phyloP scores from a whole-genome alignment of 176 grass and related monocot species.

The Oryza meyeriana region DNA sequence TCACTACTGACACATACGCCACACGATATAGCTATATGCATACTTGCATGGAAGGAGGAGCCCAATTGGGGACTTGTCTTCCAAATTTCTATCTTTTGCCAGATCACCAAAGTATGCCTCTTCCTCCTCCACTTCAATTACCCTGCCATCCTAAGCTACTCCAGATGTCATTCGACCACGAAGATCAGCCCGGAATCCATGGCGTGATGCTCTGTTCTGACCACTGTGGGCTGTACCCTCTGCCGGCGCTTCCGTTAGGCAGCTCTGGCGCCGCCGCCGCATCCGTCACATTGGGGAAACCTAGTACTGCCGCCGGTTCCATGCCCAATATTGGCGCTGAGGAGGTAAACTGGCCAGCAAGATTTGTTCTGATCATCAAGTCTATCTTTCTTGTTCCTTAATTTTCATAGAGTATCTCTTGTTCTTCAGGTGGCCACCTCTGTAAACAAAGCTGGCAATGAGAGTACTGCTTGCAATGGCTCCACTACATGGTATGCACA shows the following conservation, averaged over 20 bases:
- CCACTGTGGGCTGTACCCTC: conserved; percentile 31
- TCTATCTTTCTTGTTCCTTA: background rate
- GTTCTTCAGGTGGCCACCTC: conserved; percentile 46
- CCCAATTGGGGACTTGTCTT: conserved; percentile 36
- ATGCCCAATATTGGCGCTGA: conserved; percentile 30
- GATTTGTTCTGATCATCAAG: background rate
- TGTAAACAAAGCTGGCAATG: conserved; percentile 29
- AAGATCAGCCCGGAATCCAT: conserved; percentile 23
- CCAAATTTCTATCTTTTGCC: conserved; percentile 30
- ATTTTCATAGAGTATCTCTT: background rate
- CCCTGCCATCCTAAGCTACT: conserved; percentile 41
- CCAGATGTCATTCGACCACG: conserved; percentile 45
- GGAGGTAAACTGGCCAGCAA: conserved; percentile 15
- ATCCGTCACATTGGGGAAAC: conserved; percentile 1
- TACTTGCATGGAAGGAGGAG: conserved; percentile 48
- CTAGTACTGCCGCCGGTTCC: background rate
- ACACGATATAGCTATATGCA: conserved; percentile 31
- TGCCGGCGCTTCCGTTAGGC: conserved; percentile 31
- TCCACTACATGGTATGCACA: conserved; percentile 44
- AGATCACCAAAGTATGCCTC: conserved; percentile 29
- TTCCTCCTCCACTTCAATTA: conserved; percentile 41
- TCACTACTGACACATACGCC: background rate
- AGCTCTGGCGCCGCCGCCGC: background rate
- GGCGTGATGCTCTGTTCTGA: conserved; percentile 39
- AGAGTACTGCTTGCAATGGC: conserved; percentile 35